Evolutionary conservation across 2,329 filamentous ascomycete genomes (phyloP), one percentile per base, ranked within the genome.

Genomic region (Bipolaris cookei): DNA sequence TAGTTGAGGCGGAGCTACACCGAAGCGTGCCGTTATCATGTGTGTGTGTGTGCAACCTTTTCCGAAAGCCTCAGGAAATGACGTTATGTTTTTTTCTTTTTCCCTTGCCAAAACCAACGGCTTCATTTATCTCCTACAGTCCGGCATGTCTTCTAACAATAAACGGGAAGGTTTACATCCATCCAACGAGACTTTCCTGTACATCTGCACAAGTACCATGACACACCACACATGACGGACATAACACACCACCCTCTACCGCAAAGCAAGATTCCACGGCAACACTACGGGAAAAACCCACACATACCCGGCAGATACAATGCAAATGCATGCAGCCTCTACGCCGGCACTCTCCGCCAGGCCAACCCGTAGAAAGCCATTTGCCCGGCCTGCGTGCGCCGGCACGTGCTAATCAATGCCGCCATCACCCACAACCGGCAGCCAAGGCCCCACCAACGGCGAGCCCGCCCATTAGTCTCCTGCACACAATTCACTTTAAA

Each of bases 401-500:
- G 32, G 18, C 45, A 42, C 39, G 43, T 46, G 28, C 43, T 46
- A 46, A 34, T 18, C 28, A 30, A 30, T 30, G 43, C 43, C 43
- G 43, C 43, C 43, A 46, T 30, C 43, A 34, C 20, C 25, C 25
- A 28, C 45, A 35, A 35, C 7, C 30, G 18, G 20, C 32, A 18
- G 10, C 32, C 32, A 16, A n/a, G 8, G 25, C 45, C 45, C 32
- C 45, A 23, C 45, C 45, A 48, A 38, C 45, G 20, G 45, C 45
- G 32, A 23, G 30, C 23, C 34, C 28, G 32, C 13, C 23, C n/a
- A 23, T 21, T 41, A 28, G 47, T 18, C 44, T 53, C 25, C 50
- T 46, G 43, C 46, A 51, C 47, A 39, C 20, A 44, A 25, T 51
- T 42, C 52, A 51, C 28, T 30, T 30, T 30, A 30, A 11, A 30